A percentile compares a stretch with the other conserved stretches of the same genome.
These are phyloP conservation scores for Diaporthe longicolla DNA, from an alignment of 2,329 filamentous ascomycete genomes.

Conservation along the genomic window DNA sequence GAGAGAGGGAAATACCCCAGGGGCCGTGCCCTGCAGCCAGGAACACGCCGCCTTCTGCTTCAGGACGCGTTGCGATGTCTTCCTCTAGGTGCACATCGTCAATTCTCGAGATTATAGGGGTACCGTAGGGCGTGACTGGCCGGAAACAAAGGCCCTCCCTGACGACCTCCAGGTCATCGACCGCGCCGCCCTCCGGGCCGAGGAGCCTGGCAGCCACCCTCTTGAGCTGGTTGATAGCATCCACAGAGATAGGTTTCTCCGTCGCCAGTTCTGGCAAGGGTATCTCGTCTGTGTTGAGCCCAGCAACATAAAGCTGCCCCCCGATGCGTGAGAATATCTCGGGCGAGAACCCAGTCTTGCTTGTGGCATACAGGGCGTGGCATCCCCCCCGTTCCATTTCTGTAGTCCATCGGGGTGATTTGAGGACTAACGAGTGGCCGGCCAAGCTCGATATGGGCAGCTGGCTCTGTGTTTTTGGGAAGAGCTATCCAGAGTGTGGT, in stretches of 20 bases:
- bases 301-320: slow-evolving; percentile 80
- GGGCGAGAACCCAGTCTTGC: slow-evolving; percentile 72
- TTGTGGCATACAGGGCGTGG: slow-evolving; percentile 78
- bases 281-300: slow-evolving; percentile 74
- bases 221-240: slow-evolving; percentile 65
- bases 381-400: slow-evolving; percentile 63
- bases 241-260: slow-evolving; percentile 61
- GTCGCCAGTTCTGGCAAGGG: slow-evolving; percentile 71
- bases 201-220: slow-evolving; percentile 64
- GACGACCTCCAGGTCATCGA: slow-evolving; percentile 72
- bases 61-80: slow-evolving; percentile 57
- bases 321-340: slow-evolving; percentile 78
- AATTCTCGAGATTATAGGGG: slow-evolving; percentile 73
- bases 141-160: slow-evolving; percentile 80
- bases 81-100: slow-evolving; percentile 68
- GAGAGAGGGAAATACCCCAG: slow-evolving; percentile 76
- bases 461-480: slow-evolving; percentile 65
- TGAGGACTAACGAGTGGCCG: slow-evolving; percentile 80
- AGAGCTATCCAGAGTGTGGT: slow-evolving; percentile 60
- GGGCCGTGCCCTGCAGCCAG: slow-evolving; percentile 81
- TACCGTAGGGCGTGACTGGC: slow-evolving; percentile 75
- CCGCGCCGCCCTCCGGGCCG: slow-evolving; percentile 51
- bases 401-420: slow-evolving; percentile 67
- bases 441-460: slow-evolving; percentile 75
- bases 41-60: slow-evolving; percentile 74